Evolutionary conservation across 73 alveolate genomes (phyloP), one percentile per base, ranked within the genome.

Genomic region (Diophrys appendiculata): DNA sequence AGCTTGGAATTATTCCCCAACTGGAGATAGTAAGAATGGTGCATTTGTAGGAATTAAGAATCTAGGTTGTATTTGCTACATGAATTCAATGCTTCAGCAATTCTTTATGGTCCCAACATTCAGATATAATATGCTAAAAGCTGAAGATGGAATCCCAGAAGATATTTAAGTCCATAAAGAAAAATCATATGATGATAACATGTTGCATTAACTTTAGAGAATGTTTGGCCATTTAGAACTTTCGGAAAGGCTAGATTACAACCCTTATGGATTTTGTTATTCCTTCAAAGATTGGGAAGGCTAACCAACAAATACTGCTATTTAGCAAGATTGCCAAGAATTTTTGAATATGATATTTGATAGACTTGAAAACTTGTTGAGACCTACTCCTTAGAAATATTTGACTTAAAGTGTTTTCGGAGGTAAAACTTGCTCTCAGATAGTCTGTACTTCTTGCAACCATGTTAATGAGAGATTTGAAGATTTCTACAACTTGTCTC

Each of bases 261-360:
- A 96, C 87, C 99, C 99, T 11, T 29, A 79, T 29, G 97, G 83
- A n/a, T 97, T 96, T 60, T 93, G 99, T 73, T 95, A 77, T 74
- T 76, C 99, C 23, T 96, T 97, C 73, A 97, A 97, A 80, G 99
- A 97, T 83, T 90, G 78, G 70, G 97, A 92, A 65, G 99, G 99
- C 30, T 90, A 90, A 60, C 99, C 99, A n/a, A 96, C 97, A 1
- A 97, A 96, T 56, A 91, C 96, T 0, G 93, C 94, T 5, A 82
- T 95, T n/a, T 93, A 97, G 77, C 91, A 96, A 73, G 99, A 97
- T 86, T 89, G 98, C 69, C 93, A 97, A 90, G 99, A 97, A 89
- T 97, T 97, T 90, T 86, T 93, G 25, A 94, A 92, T 78, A 92
- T 93, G 83, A 90, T 97, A 77, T 96, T 97, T 80, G 99, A 96